phyloP scores from a whole-genome alignment of 2,329 filamentous ascomycete species.

The Cladosporium sp. region DNA sequence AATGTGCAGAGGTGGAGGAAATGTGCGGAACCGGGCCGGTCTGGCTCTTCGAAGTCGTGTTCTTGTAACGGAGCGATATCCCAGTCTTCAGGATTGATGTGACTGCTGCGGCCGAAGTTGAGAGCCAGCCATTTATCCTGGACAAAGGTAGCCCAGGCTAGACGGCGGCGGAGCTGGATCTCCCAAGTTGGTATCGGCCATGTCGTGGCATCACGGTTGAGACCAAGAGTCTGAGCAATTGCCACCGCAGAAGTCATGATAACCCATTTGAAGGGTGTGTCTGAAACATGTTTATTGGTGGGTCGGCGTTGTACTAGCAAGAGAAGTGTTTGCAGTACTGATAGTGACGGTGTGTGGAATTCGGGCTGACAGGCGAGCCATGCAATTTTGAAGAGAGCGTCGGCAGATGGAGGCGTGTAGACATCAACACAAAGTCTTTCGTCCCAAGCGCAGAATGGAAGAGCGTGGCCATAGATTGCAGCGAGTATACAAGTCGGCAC shows the following conservation, averaged over 20 bases:
- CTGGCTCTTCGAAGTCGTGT: constrained; percentile 45
- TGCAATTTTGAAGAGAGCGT: constrained; percentile 35
- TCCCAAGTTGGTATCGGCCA: constrained; percentile 67
- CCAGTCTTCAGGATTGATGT: constrained; percentile 58
- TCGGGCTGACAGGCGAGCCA: constrained; percentile 34
- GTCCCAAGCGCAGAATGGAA: constrained; percentile 49
- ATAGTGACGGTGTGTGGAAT: constrained; percentile 35
- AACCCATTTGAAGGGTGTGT: constrained; percentile 38
- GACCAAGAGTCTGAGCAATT: constrained; percentile 58
- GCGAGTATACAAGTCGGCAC: constrained; percentile 43
- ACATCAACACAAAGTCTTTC: constrained; percentile 40
- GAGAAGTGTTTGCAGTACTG: constrained; percentile 35
- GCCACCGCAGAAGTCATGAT: constrained; percentile 46
- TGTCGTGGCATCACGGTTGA: constrained; percentile 61
- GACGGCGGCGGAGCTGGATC: constrained; percentile 58
- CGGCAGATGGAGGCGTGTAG: constrained; percentile 36
- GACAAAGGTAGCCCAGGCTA: constrained; percentile 66
- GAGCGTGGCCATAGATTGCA: constrained; percentile 46
- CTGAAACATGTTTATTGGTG: constrained; percentile 37
- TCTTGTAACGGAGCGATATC: constrained; percentile 49
- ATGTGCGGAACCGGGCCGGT: constrained; percentile 34
- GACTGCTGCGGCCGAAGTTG: constrained; percentile 58
- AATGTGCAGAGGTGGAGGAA: constrained; percentile 55
- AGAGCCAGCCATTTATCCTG: constrained; percentile 64
- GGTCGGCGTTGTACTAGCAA: constrained; percentile 36